phyloP scores from a whole-genome alignment of 495 filamentous ascomycete species.

The Podospora pseudoanserina region DNA sequence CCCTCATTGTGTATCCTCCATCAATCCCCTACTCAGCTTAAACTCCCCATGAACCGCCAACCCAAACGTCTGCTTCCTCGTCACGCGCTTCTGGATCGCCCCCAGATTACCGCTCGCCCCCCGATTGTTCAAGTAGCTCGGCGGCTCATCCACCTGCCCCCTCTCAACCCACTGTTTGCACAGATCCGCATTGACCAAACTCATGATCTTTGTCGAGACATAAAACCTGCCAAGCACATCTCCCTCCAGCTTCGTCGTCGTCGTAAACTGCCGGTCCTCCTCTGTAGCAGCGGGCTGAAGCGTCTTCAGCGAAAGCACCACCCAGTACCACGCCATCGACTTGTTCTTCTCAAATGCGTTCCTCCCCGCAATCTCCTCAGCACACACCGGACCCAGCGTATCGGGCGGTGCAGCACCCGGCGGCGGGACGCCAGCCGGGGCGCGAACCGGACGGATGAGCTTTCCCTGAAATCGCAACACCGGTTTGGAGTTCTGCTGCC shows the following conservation, averaged over 20 bases:
- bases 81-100: conserved; percentile 10
- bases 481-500: conserved; percentile 12
- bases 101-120: conserved; percentile 26
- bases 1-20: conserved; percentile 19
- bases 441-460: conserved; percentile 25
- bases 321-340: conserved; percentile 33
- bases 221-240: conserved; percentile 44
- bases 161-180: conserved; percentile 24
- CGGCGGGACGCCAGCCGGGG: conserved; percentile 15
- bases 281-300: conserved; percentile 14
- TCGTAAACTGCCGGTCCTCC: background rate
- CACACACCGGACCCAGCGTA: conserved; percentile 33
- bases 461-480: conserved; percentile 30
- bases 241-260: conserved; percentile 15
- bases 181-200: conserved; percentile 29
- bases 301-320: conserved; percentile 13
- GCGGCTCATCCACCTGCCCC: conserved; percentile 32
- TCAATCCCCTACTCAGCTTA: conserved; percentile 22
- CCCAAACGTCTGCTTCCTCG: conserved; percentile 22
- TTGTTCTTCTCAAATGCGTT: conserved; percentile 30
- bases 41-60: conserved; percentile 22
- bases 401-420: conserved; percentile 13
- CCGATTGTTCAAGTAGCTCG: conserved; percentile 41
- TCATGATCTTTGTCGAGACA: conserved; percentile 37
- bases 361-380: conserved; percentile 34